phyloP scores from a whole-genome alignment of 441 rosid species.

The Populus hybrid region DNA sequence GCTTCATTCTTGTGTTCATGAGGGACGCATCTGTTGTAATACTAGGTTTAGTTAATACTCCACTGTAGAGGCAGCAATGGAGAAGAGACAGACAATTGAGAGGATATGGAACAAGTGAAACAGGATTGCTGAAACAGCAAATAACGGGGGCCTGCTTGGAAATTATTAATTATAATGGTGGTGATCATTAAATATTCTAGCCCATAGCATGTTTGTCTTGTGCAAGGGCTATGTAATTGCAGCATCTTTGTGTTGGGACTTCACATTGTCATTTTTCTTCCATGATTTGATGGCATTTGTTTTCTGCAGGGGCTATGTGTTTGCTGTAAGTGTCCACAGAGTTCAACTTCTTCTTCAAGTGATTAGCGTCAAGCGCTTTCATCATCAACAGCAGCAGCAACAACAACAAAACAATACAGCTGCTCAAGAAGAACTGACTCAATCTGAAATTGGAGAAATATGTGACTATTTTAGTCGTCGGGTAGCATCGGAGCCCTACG shows the following conservation, averaged over 20 bases:
- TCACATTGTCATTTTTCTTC: not conserved
- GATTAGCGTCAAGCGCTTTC: constrained; percentile 91
- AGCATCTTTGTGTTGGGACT: not conserved
- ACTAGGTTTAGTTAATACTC: too few relatives aligned
- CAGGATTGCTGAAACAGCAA: not conserved
- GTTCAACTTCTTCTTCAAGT: constrained; percentile 99
- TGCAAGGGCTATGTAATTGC: not conserved
- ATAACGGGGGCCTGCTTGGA: not conserved
- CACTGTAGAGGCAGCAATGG: too few relatives aligned
- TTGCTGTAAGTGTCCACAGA: constrained; percentile 93
- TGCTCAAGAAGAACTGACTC: constrained; percentile 83
- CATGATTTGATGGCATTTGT: not conserved
- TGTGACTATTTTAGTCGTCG: constrained; percentile 99
- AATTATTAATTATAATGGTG: not conserved
- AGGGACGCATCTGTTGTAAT: too few relatives aligned
- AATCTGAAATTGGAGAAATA: constrained; percentile 85
- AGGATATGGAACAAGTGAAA: not conserved
- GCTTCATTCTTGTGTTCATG: too few relatives aligned
- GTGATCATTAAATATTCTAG: too few relatives aligned
- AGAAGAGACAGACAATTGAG: not conserved
- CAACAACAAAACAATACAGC: constrained; percentile 58
- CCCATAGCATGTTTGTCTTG: not conserved
- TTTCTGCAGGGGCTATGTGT: constrained; percentile 84
- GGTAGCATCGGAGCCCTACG: constrained; percentile 98
- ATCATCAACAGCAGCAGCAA: constrained; percentile 83